Conservation (phyloP, 306 rosid genomes). For the Fagus sylvatica region DNA sequence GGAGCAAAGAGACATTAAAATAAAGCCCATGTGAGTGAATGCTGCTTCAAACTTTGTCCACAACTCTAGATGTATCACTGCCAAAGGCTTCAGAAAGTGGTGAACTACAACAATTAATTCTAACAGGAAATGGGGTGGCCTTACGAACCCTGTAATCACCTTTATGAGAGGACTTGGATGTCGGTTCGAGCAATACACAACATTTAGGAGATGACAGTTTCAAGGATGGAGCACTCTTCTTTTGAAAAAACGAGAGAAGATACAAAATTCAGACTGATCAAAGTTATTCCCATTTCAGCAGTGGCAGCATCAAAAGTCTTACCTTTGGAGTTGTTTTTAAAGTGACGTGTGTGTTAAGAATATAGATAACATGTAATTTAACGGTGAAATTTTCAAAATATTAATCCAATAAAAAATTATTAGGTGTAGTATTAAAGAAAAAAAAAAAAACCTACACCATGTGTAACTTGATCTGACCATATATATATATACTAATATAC, state of each 20-base stretch:
- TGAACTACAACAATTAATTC: slow-evolving; percentile 45
- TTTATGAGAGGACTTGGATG: slow-evolving; percentile 46
- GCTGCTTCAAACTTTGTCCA: slow-evolving; percentile 84
- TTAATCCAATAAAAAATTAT: too few relatives aligned
- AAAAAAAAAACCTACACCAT: too few relatives aligned
- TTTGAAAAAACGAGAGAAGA: slow-evolving; percentile 41
- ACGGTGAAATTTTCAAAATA: too few relatives aligned
- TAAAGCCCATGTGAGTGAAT: slow-evolving; percentile 35
- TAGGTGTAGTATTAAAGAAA: too few relatives aligned
- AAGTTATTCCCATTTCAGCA: slow-evolving; percentile 30
- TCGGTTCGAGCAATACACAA: slow-evolving; percentile 78
- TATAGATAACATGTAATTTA: too few relatives aligned
- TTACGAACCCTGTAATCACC: slow-evolving; percentile 39
- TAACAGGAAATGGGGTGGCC: slow-evolving; percentile 80
- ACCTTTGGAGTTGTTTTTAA: slow-evolving; percentile 37
- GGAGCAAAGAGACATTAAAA: slow-evolving; percentile 17
- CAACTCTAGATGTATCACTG: slow-evolving; percentile 54
- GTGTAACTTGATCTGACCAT: too few relatives aligned
- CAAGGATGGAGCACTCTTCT: slow-evolving; percentile 48
- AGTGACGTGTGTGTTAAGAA: background rate
- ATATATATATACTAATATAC: too few relatives aligned
- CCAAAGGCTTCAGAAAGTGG: slow-evolving; percentile 46
- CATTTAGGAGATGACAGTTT: slow-evolving; percentile 86
- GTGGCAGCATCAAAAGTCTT: slow-evolving; percentile 44
- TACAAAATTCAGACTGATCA: slow-evolving; percentile 21